A percentile compares a stretch with the other conserved stretches of the same genome.
Conservation (phyloP, 148 eudicot species). For the Cornus kousa region DNA sequence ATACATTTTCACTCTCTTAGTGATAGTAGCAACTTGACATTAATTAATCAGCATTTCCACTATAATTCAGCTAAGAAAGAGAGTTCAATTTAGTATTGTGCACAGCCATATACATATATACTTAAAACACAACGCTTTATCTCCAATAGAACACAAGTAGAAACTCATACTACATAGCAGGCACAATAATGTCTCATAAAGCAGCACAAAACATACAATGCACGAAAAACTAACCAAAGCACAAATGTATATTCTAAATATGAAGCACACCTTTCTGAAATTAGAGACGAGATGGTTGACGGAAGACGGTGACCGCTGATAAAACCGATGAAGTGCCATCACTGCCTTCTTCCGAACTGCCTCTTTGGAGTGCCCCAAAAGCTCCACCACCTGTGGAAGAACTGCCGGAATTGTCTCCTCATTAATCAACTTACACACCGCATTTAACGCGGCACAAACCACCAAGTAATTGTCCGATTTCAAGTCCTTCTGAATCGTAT, state of each 20-base stretch:
- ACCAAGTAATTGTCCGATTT: slow-evolving; percentile 84
- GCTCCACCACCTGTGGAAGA: slow-evolving; percentile 83
- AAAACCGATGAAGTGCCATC: slow-evolving; percentile 96
- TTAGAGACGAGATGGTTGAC: slow-evolving; percentile 72
- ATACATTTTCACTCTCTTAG: not conserved
- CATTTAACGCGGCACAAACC: slow-evolving; percentile 91
- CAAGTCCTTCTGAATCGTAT: slow-evolving; percentile 98
- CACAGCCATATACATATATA: too few relatives aligned
- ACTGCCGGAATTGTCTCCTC: slow-evolving; percentile 98
- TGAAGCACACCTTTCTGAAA: slow-evolving; percentile 68
- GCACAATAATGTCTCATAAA: too few relatives aligned
- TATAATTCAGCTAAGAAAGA: not conserved
- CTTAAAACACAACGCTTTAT: too few relatives aligned
- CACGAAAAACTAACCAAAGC: not conserved
- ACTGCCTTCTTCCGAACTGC: slow-evolving; percentile 96
- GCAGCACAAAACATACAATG: too few relatives aligned
- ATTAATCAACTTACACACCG: slow-evolving; percentile 80
- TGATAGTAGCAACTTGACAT: not conserved
- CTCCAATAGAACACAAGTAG: too few relatives aligned
- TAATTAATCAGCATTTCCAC: too few relatives aligned
- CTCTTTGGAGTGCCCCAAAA: slow-evolving; percentile 76
- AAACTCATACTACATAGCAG: too few relatives aligned
- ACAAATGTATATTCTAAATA: not conserved
- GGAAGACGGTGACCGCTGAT: slow-evolving; percentile 71
- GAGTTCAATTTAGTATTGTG: too few relatives aligned